Evolutionary conservation across 169 alveolate species (phyloP), one percentile per base, ranked within the genome.

Genomic region (Plasmodium fragile): DNA sequence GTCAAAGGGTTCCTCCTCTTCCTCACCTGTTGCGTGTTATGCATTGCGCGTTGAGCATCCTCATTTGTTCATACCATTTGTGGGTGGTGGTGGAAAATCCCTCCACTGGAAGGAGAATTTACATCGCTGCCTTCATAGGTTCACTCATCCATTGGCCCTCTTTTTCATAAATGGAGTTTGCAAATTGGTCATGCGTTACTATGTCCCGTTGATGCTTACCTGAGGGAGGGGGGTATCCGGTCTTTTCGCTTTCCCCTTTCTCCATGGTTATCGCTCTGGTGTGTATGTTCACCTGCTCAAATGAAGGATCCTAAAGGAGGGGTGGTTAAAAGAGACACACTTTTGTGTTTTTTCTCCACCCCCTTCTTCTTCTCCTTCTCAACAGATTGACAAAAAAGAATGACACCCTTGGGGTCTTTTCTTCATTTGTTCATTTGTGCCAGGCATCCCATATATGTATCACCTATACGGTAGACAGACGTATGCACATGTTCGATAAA

Each of bases 1-100:
- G 22, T 49, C 87, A 11, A 65, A 83, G 30, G 59, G 77, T 39
- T 85, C 69, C 32, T 73, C 85, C 4, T 75, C 87, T 53, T 75
- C 81, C 13, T 83, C 93, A 52, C 53, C 55, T 83, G 75, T 41
- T 41, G 43, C 36, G 75, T 65, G 16, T 32, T 34, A 43, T 36
- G n/a, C 16, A 34, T 85, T 85, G 2, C 25, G 8, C 25, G 8
- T 72, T 4, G 0, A 11, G n/a, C 0, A 18, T 18, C 13, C n/a
- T 65, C 75, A 22, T 22, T 22, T 65, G 32, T 65, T 65, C 75
- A 13, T 65, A 8, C 34, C 41, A 5, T 0, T 65, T 18, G 36
- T 65, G 49, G 49, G 0, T 45, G 18, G 18, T 0, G 53, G 16
- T n/a, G 52, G 2, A 49, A 49, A 49, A 2, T 18, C 59, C 13